Evolutionary conservation across 805 yeast genomes (phyloP).

Genomic region (Schwanniomyces sp.): DNA sequence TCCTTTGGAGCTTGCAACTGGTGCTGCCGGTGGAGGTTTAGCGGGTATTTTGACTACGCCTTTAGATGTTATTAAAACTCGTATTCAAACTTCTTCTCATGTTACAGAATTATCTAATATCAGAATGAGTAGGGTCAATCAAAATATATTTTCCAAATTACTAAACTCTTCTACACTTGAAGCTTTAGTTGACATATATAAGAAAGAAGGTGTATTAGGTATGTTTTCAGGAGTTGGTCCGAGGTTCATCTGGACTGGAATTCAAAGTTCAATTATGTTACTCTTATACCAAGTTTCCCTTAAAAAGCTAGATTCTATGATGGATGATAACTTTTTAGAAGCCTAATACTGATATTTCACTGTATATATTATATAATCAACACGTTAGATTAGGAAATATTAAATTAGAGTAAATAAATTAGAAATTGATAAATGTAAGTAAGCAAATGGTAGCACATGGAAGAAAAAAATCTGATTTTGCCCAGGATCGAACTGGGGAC

Average conservation of each 20-base stretch:
- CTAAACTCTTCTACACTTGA: constrained; percentile 25
- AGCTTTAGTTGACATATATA: constrained; percentile 49
- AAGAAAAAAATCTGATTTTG: constrained; percentile 69
- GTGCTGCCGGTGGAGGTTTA: constrained; percentile 94
- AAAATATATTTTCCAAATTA: constrained; percentile 7
- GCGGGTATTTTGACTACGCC: constrained; percentile 92
- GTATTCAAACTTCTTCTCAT: constrained; percentile 84
- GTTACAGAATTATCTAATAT: constrained; percentile 5
- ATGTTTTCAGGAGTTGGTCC: constrained; percentile 96
- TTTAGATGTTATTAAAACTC: constrained; percentile 85
- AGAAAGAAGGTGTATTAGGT: constrained; percentile 73
- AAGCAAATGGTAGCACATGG: not conserved
- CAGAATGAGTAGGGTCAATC: not conserved
- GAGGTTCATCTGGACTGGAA: constrained; percentile 91
- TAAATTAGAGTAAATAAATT: not conserved
- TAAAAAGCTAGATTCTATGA: constrained; percentile 43
- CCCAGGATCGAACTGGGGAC: constrained; percentile 99
- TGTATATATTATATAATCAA: not conserved
- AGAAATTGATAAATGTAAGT: not conserved
- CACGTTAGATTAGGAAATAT: not conserved
- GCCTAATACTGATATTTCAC: not conserved
- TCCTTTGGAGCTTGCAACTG: constrained; percentile 71
- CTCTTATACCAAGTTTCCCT: constrained; percentile 79
- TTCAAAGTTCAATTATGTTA: constrained; percentile 93
- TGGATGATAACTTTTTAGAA: not conserved